Evolutionary conservation across 2,329 filamentous ascomycete species (phyloP).

Genomic region (Fusarium tricinctum): DNA sequence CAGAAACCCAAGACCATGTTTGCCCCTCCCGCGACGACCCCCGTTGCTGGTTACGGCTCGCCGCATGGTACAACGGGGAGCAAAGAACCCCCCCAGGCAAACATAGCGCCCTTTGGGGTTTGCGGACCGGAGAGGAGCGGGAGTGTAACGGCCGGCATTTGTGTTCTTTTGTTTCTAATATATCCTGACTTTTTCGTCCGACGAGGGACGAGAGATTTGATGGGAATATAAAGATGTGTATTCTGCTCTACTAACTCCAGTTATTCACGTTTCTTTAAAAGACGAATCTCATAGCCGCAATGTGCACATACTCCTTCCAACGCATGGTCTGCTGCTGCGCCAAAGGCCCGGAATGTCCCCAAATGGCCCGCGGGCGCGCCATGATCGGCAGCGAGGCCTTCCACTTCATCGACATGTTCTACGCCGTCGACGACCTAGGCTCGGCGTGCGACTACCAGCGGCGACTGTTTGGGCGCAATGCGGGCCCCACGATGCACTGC

Average conservation of each 20-base stretch:
- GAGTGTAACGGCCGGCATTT: conserved; percentile 37
- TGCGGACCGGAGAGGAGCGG: conserved; percentile 33
- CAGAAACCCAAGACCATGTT: conserved; percentile 37
- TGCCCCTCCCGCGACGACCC: conserved; percentile 34
- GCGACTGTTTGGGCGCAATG: conserved; percentile 44
- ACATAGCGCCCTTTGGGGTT: conserved; percentile 38
- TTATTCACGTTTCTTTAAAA: too few species aligned
- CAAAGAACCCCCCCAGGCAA: conserved; percentile 15
- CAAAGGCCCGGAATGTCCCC: conserved; percentile 48
- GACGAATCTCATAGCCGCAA: conserved; percentile 1
- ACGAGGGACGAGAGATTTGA: not conserved
- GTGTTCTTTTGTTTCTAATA: conserved; percentile 13
- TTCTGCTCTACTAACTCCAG: not conserved
- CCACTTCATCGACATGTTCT: conserved; percentile 47
- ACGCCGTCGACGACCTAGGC: conserved; percentile 48
- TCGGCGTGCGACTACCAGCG: conserved; percentile 50
- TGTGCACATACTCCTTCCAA: conserved; percentile 50
- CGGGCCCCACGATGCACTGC: conserved; percentile 43
- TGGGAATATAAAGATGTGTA: not conserved
- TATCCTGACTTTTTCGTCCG: conserved; percentile 12
- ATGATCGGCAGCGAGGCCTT: conserved; percentile 45
- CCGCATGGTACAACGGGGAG: conserved; percentile 37
- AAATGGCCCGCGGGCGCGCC: conserved; percentile 43
- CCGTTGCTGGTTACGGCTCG: conserved; percentile 40
- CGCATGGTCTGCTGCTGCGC: conserved; percentile 49